These are phyloP conservation scores for Rhizoclosmatium globosum DNA, from an alignment of 192 early-diverging fungal species.

Conservation along the genomic window DNA sequence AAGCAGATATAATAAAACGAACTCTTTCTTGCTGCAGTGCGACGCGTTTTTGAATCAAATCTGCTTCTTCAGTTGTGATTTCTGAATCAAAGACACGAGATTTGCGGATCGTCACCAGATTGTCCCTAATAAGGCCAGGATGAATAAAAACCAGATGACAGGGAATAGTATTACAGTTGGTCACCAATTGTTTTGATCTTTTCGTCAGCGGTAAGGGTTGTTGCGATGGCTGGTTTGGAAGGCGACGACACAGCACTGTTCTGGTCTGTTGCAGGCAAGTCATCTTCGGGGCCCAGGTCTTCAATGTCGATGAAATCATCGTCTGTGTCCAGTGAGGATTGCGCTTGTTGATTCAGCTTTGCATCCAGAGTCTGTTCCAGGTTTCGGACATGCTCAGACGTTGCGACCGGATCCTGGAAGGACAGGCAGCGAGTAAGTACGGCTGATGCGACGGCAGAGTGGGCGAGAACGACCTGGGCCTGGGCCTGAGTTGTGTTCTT, in stretches of 20 bases:
- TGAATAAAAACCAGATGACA: not conserved
- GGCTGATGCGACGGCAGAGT: no score
- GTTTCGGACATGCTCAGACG: no score
- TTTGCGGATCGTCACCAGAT: constrained; percentile 61
- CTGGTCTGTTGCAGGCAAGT: not conserved
- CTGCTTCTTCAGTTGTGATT: constrained; percentile 88
- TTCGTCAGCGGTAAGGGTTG: not conserved
- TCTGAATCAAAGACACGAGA: constrained; percentile 88
- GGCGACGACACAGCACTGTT: not conserved
- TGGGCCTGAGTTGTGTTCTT: no score
- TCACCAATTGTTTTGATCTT: not conserved
- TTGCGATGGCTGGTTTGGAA: not conserved
- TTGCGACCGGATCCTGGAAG: no score
- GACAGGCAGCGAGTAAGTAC: no score
- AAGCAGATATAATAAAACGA: no score
- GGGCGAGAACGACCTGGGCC: no score
- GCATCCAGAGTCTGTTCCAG: not conserved
- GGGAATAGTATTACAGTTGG: not conserved
- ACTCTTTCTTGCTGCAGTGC: constrained; percentile 87
- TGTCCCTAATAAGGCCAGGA: constrained; percentile 29
- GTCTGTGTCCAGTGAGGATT: not conserved
- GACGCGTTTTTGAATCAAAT: constrained; percentile 90
- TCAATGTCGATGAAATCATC: not conserved
- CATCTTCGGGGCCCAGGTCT: not conserved
- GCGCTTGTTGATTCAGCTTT: not conserved